Evolutionary conservation across 2,329 filamentous ascomycete species (phyloP), one percentile per base, ranked within the genome.

Genomic region (Xylaria sp.): DNA sequence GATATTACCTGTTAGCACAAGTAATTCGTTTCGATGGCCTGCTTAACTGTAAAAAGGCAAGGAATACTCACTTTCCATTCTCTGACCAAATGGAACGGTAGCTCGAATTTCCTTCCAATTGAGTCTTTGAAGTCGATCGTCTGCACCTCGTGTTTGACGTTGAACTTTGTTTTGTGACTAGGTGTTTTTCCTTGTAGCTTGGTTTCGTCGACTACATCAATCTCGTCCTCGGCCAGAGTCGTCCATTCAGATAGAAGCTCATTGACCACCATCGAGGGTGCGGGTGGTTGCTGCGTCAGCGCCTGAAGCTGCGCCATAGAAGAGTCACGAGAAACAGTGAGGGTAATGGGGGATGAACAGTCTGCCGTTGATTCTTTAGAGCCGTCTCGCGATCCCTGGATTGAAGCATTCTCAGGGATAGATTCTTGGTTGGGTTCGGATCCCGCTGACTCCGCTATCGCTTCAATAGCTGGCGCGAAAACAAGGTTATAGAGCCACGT

Each of bases 231-330:
- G 9, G 51, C 55, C 7, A 55, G 43, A 13, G 43, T 49, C 10
- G 58, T 60, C 58, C 58, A 60, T 49, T 60, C 58, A 6, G 58
- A 48, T 2, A 60, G 51, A 9, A 60, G 51, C 41, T 60, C 58
- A 13, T 60, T 49, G 19, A 60, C 31, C 10, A 54, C 40, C 3
- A 4, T 31, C 5, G 33, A 27, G 17, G 49, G 3, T 54, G 38
- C 4, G 25, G 31, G 48, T 23, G 37, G 29, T 13, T 31, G 17
- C 11, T 52, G 21, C 33, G 38, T 21, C 23, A 57, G n/a, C 4
- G 17, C 43, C 19, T 41, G 43, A 57, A 57, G 15, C 15, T 38
- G 33, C 13, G 21, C 4, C 33, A 37, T 3, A 9, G 54, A n/a
- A 38, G 35, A 41, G 33, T 46, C 9, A 35, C 7, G 13, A 13